These are phyloP conservation scores for Ustilago curta DNA, from an alignment of 1,284 basidiomycete genomes.

Conservation along the genomic window DNA sequence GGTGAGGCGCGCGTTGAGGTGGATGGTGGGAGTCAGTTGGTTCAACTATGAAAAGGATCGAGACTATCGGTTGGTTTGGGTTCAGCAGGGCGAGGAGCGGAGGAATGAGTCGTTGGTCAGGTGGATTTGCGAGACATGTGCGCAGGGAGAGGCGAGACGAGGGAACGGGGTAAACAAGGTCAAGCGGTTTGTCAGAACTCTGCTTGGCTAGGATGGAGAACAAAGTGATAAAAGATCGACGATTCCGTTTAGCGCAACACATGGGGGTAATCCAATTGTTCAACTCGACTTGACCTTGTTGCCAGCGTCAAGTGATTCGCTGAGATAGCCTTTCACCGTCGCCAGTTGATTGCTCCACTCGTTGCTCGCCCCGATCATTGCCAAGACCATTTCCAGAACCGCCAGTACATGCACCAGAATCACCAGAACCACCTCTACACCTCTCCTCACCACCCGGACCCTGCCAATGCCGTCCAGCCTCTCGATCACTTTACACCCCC, in stretches of 20 bases:
- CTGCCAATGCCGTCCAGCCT: constrained; percentile 8
- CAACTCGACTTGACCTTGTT: constrained; percentile 8
- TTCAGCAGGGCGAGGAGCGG: not conserved
- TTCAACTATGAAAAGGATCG: constrained; percentile 51
- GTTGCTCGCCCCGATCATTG: not conserved
- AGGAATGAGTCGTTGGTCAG: constrained; percentile 10
- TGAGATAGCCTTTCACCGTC: constrained; percentile 13
- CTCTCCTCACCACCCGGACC: not conserved
- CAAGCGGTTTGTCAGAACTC: constrained; percentile 32
- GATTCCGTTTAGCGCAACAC: too few species aligned
- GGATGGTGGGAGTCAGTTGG: constrained; percentile 27
- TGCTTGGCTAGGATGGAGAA: constrained; percentile 9
- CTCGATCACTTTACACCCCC: constrained; percentile 18
- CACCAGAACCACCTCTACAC: constrained; percentile 3
- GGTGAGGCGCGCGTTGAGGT: constrained; percentile 7
- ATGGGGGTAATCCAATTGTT: too few species aligned
- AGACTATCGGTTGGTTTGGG: constrained; percentile 29
- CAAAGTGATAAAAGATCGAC: too few species aligned
- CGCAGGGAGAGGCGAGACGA: too few species aligned
- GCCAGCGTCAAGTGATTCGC: constrained; percentile 3
- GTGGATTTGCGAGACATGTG: constrained; percentile 1
- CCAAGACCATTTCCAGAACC: constrained; percentile 16
- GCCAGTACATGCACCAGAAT: constrained; percentile 16
- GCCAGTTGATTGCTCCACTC: constrained; percentile 5
- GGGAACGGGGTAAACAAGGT: constrained; percentile 7